Base-by-base conservation (phyloP, 768 basidiomycete species). In the Boletus edulis region DNA sequence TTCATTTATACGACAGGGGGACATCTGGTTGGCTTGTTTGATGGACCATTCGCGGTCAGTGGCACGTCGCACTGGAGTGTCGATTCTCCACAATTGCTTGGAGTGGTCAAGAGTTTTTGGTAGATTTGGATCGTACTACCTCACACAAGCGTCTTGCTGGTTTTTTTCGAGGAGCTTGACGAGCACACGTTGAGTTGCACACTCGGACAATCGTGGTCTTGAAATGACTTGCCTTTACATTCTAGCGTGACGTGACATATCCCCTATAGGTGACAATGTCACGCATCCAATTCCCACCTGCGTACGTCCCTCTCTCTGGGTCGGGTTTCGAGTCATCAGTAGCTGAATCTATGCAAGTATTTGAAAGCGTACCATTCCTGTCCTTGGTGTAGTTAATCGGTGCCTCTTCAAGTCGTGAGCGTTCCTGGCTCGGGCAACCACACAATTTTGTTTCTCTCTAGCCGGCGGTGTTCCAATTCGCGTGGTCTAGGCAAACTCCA, bases 171-270 rank as follows among this genome's bases (percentile, higher is more conserved):
- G 39, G 58, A 4, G 11, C 59, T 68, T 67, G 64, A 61, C 35
- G 58, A 24, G 49, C 67, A 70, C 68, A 66, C 59, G 62, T 61
- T 68, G 62, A 68, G 67, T 59, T 49, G 66, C 48, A 67, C 60
- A 61, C 15, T 46, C 24, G 43, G 51, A 56, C 52, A 27, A 61
- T 67, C 34, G 66, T 69, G 63, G 67, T 65, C 57, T 57, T 63
- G 66, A 55, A 56, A 15, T 37, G 54, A 71, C 65, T 71, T 69
- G 67, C 69, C 67, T 71, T n/a, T 20, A 20, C 18, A 17, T 39
- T 54, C 18, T 22, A 48, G 22, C 38, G 69, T 71, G 67, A 69
- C 38, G 67, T 67, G 64, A 67, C 67, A 57, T 3, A 0, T 34
- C 67, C 67, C 67, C 67, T 71, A 46, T 69, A 31, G 50, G 59